Percentiles rank a stretch among this genome's conserved stretches.
Evolutionary conservation across 2,329 filamentous ascomycete species (phyloP).

Genomic region (Sporothrix variecibatus): DNA sequence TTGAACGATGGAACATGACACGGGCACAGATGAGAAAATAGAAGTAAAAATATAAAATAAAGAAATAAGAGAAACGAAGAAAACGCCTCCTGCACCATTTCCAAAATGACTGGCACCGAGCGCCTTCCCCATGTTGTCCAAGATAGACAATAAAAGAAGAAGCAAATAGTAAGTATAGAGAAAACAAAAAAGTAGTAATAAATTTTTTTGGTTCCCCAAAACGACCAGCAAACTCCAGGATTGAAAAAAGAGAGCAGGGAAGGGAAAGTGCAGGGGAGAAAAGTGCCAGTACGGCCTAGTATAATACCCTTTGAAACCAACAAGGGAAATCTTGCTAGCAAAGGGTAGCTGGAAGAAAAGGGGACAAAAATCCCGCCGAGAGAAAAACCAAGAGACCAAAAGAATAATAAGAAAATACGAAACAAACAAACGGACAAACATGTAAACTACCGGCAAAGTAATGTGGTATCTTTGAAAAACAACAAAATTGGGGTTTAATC

Average conservation of each 20-base stretch:
- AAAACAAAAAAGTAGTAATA: background rate
- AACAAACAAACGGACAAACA: background rate
- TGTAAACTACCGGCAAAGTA: background rate
- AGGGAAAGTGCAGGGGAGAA: background rate
- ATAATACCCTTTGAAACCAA: background rate
- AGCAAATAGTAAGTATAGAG: background rate
- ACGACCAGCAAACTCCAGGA: background rate
- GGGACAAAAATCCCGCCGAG: background rate
- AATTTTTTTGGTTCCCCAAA: background rate
- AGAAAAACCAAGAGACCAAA: background rate
- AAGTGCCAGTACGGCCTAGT: background rate
- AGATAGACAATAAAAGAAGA: background rate
- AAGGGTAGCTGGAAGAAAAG: background rate
- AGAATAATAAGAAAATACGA: background rate
- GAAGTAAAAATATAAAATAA: background rate
- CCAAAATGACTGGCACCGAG: constrained; percentile 19
- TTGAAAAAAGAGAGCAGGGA: background rate
- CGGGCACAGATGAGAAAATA: background rate
- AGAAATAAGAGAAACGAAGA: background rate
- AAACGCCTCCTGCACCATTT: constrained; percentile 19
- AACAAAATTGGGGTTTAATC: background rate
- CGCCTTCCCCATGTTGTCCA: background rate
- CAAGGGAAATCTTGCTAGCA: background rate
- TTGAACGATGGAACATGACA: background rate
- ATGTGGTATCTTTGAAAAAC: constrained; percentile 21